Base-by-base conservation (phyloP, 305 asterid genomes). In the Euphrasia arctica region DNA sequence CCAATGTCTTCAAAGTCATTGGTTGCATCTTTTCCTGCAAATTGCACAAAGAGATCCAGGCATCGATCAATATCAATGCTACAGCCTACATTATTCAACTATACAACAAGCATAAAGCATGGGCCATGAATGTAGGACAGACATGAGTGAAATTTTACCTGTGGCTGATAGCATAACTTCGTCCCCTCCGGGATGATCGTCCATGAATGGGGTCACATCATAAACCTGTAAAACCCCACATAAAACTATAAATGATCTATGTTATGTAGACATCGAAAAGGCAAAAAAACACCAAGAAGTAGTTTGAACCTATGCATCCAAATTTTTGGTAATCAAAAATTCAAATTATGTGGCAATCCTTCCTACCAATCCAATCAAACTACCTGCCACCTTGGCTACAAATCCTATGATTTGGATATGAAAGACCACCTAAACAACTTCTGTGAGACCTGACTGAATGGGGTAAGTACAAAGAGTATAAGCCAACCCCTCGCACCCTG, bases 171-270 rank as follows among this genome's bases (percentile, higher is more conserved):
- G 80, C 82, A 90, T 69, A 74, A 90, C 95, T 78, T 90, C 97
- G 58, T 82, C 94, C 48, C 95, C 97, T 63, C 97, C 97, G 0
- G 97, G 97, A 68, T 90, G 95, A 69, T 90, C 95, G 0, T 85
- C 92, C 97, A 90, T 85, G 83, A 87, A 90, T 8, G 80, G 79
- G 66, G 92, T 79, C 47, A 90, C 90, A 71, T 90, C 95, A 56
- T 87, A 90, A 31, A 90, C 97, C 97, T 90, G 79, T 14, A 22
- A 58, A 18, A 18, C 22, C 22, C 42, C 70, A n/a, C 52, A 50
- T 15, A 15, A 32, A 54, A 13, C 0, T 2, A 29, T 3, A 48
- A 3, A 10, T 3, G 48, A 48, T 32, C 36, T 43, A 43, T 43
- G 13, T 10, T 18, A 18, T 18, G 22, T 18, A 66, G 8, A n/a